These are phyloP conservation scores for Salvia hispanica DNA, from an alignment of 257 asterid species.

Conservation along the genomic window DNA sequence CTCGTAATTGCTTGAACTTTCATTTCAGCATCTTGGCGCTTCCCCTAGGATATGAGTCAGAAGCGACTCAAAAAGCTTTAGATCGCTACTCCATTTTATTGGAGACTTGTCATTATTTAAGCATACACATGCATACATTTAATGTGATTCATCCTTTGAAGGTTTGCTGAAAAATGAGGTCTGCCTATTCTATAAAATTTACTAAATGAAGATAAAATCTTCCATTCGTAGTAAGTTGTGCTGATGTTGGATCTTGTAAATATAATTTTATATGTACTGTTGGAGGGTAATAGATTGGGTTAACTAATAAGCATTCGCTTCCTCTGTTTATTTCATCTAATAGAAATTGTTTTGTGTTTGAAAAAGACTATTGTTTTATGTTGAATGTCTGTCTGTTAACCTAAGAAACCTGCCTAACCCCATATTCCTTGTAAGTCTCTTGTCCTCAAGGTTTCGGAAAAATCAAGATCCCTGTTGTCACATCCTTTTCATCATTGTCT, in stretches of 20 bases:
- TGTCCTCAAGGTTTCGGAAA: neutral
- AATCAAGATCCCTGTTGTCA: neutral
- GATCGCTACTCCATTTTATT: neutral
- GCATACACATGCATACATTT: neutral
- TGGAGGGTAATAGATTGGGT: neutral
- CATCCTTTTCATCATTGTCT: neutral
- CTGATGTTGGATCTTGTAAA: constrained; percentile 11
- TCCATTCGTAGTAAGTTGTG: neutral
- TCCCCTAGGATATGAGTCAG: constrained; percentile 10
- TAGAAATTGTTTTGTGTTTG: neutral
- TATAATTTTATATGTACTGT: neutral
- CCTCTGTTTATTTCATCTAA: neutral
- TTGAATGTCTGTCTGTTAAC: constrained; percentile 8
- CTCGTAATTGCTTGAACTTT: constrained; percentile 1
- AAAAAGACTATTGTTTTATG: neutral
- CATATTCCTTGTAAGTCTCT: neutral
- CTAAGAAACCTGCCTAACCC: neutral
- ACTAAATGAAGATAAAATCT: constrained; percentile 3
- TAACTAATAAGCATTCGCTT: constrained; percentile 7
- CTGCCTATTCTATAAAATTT: neutral
- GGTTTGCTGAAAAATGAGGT: constrained; percentile 2
- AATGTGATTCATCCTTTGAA: neutral
- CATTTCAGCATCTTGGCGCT: neutral
- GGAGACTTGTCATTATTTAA: constrained; percentile 3
- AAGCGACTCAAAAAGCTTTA: neutral